Conservation (phyloP, 2,329 filamentous ascomycete genomes). For the Trichophyton rubrum region DNA sequence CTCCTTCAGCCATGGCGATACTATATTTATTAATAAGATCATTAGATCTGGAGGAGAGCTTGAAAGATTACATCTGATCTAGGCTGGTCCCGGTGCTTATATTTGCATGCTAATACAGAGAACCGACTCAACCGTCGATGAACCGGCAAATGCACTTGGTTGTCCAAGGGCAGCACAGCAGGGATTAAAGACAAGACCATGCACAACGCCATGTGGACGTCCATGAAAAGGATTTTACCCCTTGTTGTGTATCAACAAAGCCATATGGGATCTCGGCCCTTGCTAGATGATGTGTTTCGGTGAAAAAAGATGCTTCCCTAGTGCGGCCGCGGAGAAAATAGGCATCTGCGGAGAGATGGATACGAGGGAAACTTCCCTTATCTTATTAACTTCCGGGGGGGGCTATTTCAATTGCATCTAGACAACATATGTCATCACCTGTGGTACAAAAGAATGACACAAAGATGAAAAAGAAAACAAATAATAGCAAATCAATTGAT, state of each 20-base stretch:
- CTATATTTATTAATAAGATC: not conserved
- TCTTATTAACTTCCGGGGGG: not conserved
- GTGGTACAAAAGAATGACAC: too few relatives aligned
- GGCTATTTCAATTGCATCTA: not conserved
- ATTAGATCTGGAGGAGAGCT: not conserved
- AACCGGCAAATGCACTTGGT: too few relatives aligned
- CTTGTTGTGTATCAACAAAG: too few relatives aligned
- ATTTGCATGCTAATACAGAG: not conserved
- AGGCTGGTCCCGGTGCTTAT: not conserved
- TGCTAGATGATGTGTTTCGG: not conserved
- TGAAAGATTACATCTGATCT: not conserved
- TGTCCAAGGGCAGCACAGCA: not conserved
- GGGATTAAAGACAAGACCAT: not conserved
- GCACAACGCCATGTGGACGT: not conserved
- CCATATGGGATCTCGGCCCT: too few relatives aligned
- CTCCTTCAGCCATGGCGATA: not conserved
- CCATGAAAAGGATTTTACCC: not conserved
- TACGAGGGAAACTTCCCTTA: not conserved
- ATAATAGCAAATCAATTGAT: not conserved
- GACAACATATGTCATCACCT: not conserved
- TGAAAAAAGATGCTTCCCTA: conserved; percentile 1
- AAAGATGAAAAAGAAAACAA: too few relatives aligned
- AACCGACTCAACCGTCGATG: not conserved
- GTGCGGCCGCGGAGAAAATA: not conserved
- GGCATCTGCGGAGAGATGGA: not conserved